Evolutionary conservation across 352 stramenopile genomes (phyloP), one percentile per base, ranked within the genome.

Genomic region (Pythium vanterpoolii): DNA sequence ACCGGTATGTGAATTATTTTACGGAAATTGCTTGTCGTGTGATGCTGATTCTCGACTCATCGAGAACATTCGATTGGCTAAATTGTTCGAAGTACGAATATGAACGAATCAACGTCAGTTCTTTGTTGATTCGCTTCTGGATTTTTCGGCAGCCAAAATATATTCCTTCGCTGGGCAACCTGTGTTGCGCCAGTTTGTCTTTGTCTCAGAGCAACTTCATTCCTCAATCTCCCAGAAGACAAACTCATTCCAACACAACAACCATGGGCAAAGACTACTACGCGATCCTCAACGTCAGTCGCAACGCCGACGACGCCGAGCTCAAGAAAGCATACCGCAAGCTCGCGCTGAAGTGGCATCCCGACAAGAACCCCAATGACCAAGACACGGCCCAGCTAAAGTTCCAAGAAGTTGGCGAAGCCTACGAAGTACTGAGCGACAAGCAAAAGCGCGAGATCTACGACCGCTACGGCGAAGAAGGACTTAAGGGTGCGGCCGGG

Each of bases 361-460:
- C 90, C 10, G 90, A 97, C 76, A 96, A 96, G 76, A 97, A 97
- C 71, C 86, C 86, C 27, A 88, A 95, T 60, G 76, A 95, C 65
- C 60, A 81, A 53, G 89, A 97, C 0, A 64, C 40, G 0, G 89
- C 91, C 13, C 86, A 95, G 65, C 73, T 86, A 53, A 96, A 96
- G 72, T 98, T 98, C 63, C 93, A 98, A 70, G 88, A 97, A 47
- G 86, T 98, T 34, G 86, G 79, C 30, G 87, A 96, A 43, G 93
- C 93, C 6, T 98, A 98, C 69, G 89, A 97, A 51, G 89, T 98
- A 43, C 76, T 98, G 28, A 95, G 83, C 62, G 93, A 98, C 73
- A 93, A 94, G 67, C 81, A 98, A 45, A 97, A 97, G 71, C 76
- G 90, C 48, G 74, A 94, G 62, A 89, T 96, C 33, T 98, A 96